Conservation (phyloP, 805 yeast species). For the Ogataea saltuana region DNA sequence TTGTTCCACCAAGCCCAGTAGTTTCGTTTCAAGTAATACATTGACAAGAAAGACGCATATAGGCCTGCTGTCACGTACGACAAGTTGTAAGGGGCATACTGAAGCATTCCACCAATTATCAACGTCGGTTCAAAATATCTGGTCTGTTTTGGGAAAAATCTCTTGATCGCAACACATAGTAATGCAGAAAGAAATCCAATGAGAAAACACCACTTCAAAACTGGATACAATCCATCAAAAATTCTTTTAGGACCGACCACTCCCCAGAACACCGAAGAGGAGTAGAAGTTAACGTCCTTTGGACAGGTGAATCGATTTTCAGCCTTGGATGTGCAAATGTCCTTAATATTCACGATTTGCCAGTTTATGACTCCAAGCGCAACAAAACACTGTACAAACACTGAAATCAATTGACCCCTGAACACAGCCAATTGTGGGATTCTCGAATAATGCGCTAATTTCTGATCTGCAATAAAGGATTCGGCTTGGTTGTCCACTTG, state of each 20-base stretch:
- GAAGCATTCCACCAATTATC: conserved; percentile 59
- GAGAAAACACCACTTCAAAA: conserved; percentile 56
- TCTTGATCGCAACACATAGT: conserved; percentile 40
- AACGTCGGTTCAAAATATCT: conserved; percentile 48
- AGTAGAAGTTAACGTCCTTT: conserved; percentile 43
- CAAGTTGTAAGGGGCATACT: conserved; percentile 75
- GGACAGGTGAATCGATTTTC: conserved; percentile 50
- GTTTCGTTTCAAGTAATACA: conserved; percentile 48
- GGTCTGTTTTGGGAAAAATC: conserved; percentile 35
- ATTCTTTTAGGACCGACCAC: conserved; percentile 63
- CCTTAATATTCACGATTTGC: conserved; percentile 38
- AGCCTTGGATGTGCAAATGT: conserved; percentile 46
- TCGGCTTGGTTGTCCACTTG: conserved; percentile 56
- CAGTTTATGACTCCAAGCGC: conserved; percentile 43
- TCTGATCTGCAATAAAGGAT: conserved; percentile 54
- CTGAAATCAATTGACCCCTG: conserved; percentile 47
- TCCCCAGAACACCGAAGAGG: conserved; percentile 67
- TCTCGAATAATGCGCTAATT: conserved; percentile 64
- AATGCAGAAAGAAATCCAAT: conserved; percentile 56
- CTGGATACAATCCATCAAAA: conserved; percentile 49
- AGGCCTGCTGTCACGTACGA: conserved; percentile 63
- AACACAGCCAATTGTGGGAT: conserved; percentile 63
- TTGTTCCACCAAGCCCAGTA: conserved; percentile 76
- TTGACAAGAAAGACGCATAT: conserved; percentile 54
- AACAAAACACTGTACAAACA: conserved; percentile 45